Conservation (phyloP, 176 grass and related monocot species). For the Ensete glaucum region DNA sequence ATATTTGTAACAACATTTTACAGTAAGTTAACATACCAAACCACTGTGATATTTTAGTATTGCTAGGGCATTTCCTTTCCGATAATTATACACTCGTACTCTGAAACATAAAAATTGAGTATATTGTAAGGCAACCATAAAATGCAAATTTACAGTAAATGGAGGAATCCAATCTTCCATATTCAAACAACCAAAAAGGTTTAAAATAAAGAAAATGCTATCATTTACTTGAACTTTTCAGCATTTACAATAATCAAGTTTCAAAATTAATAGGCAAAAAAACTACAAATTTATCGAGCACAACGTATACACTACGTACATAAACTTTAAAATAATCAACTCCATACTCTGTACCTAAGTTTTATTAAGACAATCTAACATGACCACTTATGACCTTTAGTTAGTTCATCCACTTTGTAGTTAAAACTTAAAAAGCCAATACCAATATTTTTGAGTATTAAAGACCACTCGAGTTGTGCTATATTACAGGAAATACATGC, state of each 20-base stretch:
- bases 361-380: no score
- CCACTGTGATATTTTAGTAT: constrained; percentile 67
- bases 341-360: no score
- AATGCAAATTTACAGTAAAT: neutral
- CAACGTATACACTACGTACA: neutral
- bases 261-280: neutral
- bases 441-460: no score
- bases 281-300: neutral
- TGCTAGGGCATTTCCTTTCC: constrained; percentile 66
- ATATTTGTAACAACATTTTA: no score
- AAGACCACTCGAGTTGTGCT: no score
- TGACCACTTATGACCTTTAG: no score
- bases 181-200: neutral
- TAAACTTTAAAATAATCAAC: no score
- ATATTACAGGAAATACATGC: no score
- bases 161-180: no score
- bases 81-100: constrained; percentile 79
- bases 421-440: no score
- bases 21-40: constrained; percentile 27
- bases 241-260: neutral
- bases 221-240: neutral
- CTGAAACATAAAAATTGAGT: constrained; percentile 25
- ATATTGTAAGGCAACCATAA: neutral
- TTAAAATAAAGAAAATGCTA: neutral
- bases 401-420: no score